Base-by-base conservation (phyloP, 148 eudicot species). In the Drosera capensis region DNA sequence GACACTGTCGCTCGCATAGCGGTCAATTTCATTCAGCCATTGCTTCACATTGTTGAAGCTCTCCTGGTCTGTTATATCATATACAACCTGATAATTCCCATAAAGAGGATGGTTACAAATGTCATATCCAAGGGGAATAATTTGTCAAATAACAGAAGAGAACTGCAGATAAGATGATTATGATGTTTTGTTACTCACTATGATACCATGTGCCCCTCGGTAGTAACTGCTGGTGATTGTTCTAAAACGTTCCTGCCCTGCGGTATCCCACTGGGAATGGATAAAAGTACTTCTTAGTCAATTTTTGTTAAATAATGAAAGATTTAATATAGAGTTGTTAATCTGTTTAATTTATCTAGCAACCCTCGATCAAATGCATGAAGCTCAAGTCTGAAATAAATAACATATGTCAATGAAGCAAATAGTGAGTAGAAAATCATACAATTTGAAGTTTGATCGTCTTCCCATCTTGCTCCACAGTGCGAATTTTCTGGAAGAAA, bases 1-100 rank as follows among this genome's bases (percentile, higher is more conserved):
- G 25, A 72, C 78, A 38, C 57, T 72, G 43, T 60, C 66, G 43
- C 69, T 62, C 34, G 77, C 77, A 53, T 72, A 71, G 22, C 77
- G 77, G 42, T 71, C 72, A 17, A 72, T 72, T 59, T 72, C 77
- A 56, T 59, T 72, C 43, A 72, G 65, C 77, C 77, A 72, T 51
- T 72, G 77, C 51, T 66, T 71, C 54, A 71, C 76, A 54, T 71
- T 71, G 46, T 63, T 66, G 55, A 71, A 71, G 55, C 77, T 71
- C 40, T 66, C 77, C 43, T 67, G 56, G 43, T 67, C 77, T 16
- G 77, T 72, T 36, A 68, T 63, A 58, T 72, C 78, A 60, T 72
- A 72, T 5, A 72, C 78, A 44, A 67, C 37, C 72, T 70, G 17
- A 54, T 15, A n/a, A 26, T 34, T 34, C n/a, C n/a, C 38, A 34